Base-by-base conservation (phyloP, 192 early-diverging fungal genomes). In the Backusella liffmaniae region DNA sequence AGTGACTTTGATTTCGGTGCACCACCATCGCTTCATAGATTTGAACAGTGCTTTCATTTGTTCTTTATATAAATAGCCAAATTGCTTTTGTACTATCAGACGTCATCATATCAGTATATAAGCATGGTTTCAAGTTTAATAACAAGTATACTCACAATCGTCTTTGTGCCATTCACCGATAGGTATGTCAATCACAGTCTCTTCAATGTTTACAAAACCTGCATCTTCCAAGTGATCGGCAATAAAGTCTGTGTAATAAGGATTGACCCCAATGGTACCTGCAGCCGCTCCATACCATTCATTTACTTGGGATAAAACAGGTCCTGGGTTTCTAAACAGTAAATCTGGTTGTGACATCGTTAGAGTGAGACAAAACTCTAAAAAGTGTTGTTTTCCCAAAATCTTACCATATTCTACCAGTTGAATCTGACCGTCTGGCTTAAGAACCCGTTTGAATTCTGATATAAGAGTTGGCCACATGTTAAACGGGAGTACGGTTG, bases 131-230 rank as follows among this genome's bases (percentile, higher is more conserved):
- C 21, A 36, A 26, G 18, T n/a, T 65, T 34, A 18, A 39, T 39
- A 39, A 12, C 37, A 39, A 5, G 29, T 68, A 62, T 36, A 76
- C 75, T 74, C 65, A 81, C 80, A 51, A 1, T 72, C 39, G 53
- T 77, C 72, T 4, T 73, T 66, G n/a, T 76, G 72, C 80, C 80
- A 81, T 74, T 81, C 78, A 37, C 78, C 78, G 49, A 79, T 72
- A 32, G 78, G 78, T 75, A 79, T 79, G 46, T 71, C 73, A 18
- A 66, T 41, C 2, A 66, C 16, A 29, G 37, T 32, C 39, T 79
- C 78, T 4, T 79, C 35, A 21, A 79, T 32, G 51, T 79, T 59
- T 62, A 42, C 42, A 72, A 79, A 79, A 18, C 78, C 73, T 13
- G 78, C 66, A 30, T 79, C 68, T 26, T 65, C 12, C 36, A 79